Conservation (phyloP, 164 flowering plant species). For the Stephania yunnanensis region DNA sequence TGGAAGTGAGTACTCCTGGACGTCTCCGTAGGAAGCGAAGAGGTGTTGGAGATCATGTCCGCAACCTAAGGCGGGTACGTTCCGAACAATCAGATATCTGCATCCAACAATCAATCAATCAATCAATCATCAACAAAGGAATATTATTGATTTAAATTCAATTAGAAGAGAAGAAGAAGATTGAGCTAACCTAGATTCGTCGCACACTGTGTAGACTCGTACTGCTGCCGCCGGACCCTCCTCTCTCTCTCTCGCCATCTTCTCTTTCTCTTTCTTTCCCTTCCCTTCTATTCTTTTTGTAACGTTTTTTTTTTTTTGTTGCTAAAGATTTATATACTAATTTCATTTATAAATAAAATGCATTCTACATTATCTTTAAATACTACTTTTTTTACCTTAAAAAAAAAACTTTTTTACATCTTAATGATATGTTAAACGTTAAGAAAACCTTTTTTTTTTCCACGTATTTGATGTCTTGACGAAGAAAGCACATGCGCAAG, state of each 20-base stretch:
- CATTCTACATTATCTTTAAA: no score
- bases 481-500: no score
- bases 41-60: constrained; percentile 60
- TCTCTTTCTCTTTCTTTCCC: neutral
- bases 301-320: no score
- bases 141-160: no score
- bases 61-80: constrained; percentile 84
- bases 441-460: no score
- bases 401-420: no score
- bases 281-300: neutral
- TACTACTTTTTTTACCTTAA: no score
- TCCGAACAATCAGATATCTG: constrained; percentile 81
- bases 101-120: neutral
- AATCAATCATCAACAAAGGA: no score
- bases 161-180: neutral
- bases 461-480: no score
- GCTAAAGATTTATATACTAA: no score
- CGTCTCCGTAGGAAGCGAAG: constrained; percentile 68
- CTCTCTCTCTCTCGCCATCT: constrained; percentile 59
- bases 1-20: constrained; percentile 46
- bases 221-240: constrained; percentile 37
- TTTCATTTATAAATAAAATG: no score
- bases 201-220: constrained; percentile 91
- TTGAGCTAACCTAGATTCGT: constrained; percentile 65
- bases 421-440: no score